Percentiles rank a stretch among this genome's conserved stretches.
These are phyloP conservation scores for Triticum timopheevii DNA, from an alignment of 176 grass and related monocot species.

Conservation along the genomic window DNA sequence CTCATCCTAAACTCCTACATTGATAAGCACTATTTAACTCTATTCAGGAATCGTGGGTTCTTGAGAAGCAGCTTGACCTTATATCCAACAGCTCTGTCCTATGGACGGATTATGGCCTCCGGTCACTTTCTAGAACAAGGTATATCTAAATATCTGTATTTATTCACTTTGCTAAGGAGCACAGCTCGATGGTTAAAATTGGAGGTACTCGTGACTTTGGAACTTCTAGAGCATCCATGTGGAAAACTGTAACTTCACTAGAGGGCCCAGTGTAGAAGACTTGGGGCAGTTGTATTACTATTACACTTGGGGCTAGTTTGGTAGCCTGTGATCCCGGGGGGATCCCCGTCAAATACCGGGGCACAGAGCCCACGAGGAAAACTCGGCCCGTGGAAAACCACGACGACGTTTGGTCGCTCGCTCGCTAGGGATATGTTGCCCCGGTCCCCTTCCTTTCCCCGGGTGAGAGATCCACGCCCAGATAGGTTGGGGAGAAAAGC, in stretches of 20 bases:
- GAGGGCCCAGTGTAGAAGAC: neutral
- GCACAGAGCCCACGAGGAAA: no score
- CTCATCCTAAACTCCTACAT: neutral
- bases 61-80: slow-evolving; percentile 81
- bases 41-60: slow-evolving; percentile 80
- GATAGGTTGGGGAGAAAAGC: no score
- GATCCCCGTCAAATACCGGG: no score
- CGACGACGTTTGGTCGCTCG: no score
- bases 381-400: no score
- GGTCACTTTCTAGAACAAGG: slow-evolving; percentile 91
- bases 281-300: neutral
- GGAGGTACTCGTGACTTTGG: neutral
- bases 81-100: slow-evolving; percentile 82
- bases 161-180: neutral
- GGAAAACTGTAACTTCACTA: neutral
- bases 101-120: slow-evolving; percentile 93
- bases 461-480: no score
- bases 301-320: neutral
- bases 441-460: no score
- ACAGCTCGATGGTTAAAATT: neutral
- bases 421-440: no score
- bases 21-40: neutral
- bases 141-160: slow-evolving; percentile 28
- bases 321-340: no score
- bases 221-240: neutral